A percentile compares a stretch with the other conserved stretches of the same genome.
These are phyloP conservation scores for Dendrocalamus latiflorus DNA, from an alignment of 202 grass and related monocot species.

Conservation along the genomic window DNA sequence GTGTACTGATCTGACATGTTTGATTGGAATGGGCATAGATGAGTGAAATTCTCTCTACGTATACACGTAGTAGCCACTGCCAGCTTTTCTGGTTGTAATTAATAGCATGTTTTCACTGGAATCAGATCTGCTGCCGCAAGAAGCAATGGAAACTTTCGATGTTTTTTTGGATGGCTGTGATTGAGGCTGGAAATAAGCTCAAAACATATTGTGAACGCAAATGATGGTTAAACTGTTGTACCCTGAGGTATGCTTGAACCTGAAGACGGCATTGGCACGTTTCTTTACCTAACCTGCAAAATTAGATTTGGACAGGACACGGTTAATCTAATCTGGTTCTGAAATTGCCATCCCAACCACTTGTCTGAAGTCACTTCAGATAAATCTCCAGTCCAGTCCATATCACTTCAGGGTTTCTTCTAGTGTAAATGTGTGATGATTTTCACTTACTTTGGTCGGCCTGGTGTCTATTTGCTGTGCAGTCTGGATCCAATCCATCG, in stretches of 20 bases:
- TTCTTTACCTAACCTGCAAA: neutral
- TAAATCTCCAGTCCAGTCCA: neutral
- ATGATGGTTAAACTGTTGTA: neutral
- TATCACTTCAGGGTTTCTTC: neutral
- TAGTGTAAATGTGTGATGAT: neutral
- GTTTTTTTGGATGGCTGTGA: neutral
- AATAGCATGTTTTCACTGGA: neutral
- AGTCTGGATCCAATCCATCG: neutral
- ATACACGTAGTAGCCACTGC: neutral
- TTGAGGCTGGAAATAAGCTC: neutral
- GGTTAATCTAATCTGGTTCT: neutral
- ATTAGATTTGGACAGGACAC: neutral
- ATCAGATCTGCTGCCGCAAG: neutral
- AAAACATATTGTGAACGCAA: neutral
- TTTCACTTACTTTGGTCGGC: neutral
- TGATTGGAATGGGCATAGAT: neutral
- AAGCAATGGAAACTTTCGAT: neutral
- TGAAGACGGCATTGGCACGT: neutral
- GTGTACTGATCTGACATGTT: neutral
- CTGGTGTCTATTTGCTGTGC: neutral
- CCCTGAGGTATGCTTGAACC: neutral
- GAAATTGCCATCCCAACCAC: neutral
- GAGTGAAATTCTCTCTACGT: neutral
- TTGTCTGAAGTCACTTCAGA: neutral
- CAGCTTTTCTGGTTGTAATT: neutral